Percentiles rank a stretch among this genome's conserved stretches.
Evolutionary conservation across 768 basidiomycete genomes (phyloP).

Genomic region (Mycena galericulata): DNA sequence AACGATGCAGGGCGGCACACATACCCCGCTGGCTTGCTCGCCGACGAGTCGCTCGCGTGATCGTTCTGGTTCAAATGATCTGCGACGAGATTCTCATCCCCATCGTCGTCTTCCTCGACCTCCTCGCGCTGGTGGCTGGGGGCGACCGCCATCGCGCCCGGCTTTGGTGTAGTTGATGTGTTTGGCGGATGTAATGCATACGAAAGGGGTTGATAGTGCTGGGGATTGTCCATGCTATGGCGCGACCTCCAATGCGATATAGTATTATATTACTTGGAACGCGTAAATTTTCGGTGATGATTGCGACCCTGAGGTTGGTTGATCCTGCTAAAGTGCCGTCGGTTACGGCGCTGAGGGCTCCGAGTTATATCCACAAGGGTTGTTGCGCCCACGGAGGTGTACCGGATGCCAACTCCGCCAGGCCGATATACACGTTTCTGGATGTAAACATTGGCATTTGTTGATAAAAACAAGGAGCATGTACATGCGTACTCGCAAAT

Average conservation of each 20-base stretch:
- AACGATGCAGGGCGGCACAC: slow-evolving; percentile 8
- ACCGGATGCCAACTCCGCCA: slow-evolving; percentile 20
- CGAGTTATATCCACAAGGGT: slow-evolving; percentile 21
- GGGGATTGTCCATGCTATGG: slow-evolving; percentile 71
- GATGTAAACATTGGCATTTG: slow-evolving; percentile 22
- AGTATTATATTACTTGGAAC: slow-evolving; percentile 21
- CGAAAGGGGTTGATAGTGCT: slow-evolving; percentile 85
- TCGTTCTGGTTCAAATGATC: slow-evolving; percentile 70
- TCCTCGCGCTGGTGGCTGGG: slow-evolving; percentile 52
- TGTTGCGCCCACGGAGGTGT: background rate
- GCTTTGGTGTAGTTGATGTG: slow-evolving; percentile 45
- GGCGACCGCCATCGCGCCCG: slow-evolving; percentile 36
- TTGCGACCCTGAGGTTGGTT: slow-evolving; percentile 16
- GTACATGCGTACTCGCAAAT: slow-evolving; percentile 14
- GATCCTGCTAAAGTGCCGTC: slow-evolving; percentile 13
- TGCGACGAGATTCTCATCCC: slow-evolving; percentile 79
- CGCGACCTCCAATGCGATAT: slow-evolving; percentile 9
- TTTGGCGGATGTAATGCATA: slow-evolving; percentile 77
- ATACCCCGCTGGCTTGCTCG: slow-evolving; percentile 47
- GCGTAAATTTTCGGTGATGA: slow-evolving; percentile 10
- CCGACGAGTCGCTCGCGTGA: slow-evolving; percentile 52
- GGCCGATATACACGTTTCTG: slow-evolving; percentile 25
- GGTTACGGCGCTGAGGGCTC: slow-evolving; percentile 22
- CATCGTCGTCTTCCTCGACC: slow-evolving; percentile 80
- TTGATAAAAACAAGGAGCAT: slow-evolving; percentile 10